Percentiles rank a stretch among this genome's conserved stretches.
phyloP scores from a whole-genome alignment of 1,139 yeast species.

The Sugiyamaella castrensis region DNA sequence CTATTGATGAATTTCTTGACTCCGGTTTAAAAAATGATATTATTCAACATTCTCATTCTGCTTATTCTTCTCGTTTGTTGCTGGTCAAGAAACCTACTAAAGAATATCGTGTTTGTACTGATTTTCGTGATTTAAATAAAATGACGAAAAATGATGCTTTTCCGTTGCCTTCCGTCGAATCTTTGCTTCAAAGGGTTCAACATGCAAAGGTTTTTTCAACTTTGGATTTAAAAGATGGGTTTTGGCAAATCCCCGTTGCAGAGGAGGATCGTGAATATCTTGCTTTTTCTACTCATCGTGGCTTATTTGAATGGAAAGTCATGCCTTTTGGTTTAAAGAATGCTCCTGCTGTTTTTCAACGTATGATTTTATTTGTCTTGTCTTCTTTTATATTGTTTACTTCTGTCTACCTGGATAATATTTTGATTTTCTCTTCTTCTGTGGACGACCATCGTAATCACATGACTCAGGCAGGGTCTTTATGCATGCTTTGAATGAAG shows the following conservation, averaged over 20 bases:
- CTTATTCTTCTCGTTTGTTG: background rate
- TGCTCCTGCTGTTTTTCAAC: conserved; percentile 15
- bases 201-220: background rate
- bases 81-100: background rate
- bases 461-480: no score
- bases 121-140: background rate
- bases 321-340: conserved; percentile 19
- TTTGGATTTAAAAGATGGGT: background rate
- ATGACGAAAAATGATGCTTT: background rate
- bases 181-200: background rate
- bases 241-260: background rate
- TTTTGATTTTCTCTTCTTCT: background rate
- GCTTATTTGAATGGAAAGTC: conserved; percentile 4
- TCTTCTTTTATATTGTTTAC: no score
- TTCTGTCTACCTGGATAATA: conserved; percentile 7
- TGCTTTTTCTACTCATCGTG: conserved; percentile 5
- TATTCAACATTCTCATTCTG: background rate
- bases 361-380: background rate
- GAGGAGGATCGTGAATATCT: background rate
- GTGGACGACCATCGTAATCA: background rate
- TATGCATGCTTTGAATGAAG: no score
- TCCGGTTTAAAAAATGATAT: background rate
- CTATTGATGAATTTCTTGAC: no score
- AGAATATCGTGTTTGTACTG: background rate
- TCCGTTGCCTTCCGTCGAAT: conserved; percentile 1